A percentile compares a stretch with the other conserved stretches of the same genome.
Evolutionary conservation across 1,284 basidiomycete species (phyloP).

Genomic region (Pisolithus thermaeus): DNA sequence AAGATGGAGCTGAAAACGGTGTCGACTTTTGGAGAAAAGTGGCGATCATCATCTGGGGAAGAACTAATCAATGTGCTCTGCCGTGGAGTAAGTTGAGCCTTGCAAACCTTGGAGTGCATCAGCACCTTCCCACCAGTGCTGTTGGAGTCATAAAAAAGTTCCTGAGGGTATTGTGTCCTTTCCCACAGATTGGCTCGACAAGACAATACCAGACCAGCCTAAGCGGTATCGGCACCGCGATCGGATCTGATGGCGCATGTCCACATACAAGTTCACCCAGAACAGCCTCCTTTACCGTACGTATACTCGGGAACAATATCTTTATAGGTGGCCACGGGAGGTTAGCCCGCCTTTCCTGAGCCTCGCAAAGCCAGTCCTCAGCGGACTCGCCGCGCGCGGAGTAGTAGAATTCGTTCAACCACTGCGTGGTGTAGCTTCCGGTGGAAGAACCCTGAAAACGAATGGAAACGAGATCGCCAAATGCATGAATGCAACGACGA

Average conservation of each 20-base stretch:
- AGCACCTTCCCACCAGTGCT: constrained; percentile 65
- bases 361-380: constrained; percentile 57
- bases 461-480: neutral
- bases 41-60: constrained; percentile 34
- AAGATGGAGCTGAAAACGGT: too few species aligned
- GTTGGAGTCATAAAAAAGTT: constrained; percentile 64
- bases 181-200: constrained; percentile 62
- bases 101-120: constrained; percentile 76
- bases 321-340: constrained; percentile 56
- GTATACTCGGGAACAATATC: constrained; percentile 62
- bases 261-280: constrained; percentile 49
- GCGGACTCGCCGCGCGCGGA: constrained; percentile 54
- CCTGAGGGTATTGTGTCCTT: constrained; percentile 58
- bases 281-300: constrained; percentile 53
- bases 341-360: constrained; percentile 50
- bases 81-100: neutral
- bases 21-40: constrained; percentile 22
- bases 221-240: constrained; percentile 1
- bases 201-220: constrained; percentile 74
- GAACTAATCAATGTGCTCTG: neutral
- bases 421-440: constrained; percentile 67
- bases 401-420: constrained; percentile 73
- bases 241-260: neutral
- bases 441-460: constrained; percentile 75
- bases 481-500: constrained; percentile 5